Percentiles rank a stretch among this genome's conserved stretches.
These are phyloP conservation scores for Panicum virgatum DNA, from an alignment of 202 grass and related monocot species.

Conservation along the genomic window DNA sequence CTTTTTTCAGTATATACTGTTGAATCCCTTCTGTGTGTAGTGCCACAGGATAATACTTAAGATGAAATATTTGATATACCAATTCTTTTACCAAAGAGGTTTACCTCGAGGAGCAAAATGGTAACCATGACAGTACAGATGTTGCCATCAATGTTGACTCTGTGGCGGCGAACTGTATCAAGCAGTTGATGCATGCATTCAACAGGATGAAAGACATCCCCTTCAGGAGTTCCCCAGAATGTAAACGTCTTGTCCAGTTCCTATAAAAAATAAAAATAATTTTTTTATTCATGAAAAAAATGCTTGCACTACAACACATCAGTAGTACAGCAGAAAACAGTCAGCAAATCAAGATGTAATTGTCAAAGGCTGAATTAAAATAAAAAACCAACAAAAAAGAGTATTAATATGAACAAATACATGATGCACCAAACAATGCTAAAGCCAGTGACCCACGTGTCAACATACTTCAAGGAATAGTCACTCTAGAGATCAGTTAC, in stretches of 20 bases:
- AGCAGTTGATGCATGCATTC: conserved; percentile 98
- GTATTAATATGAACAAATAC: neutral
- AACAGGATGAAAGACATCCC: conserved; percentile 75
- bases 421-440: conserved; percentile 9
- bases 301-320: neutral
- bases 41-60: neutral
- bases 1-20: neutral
- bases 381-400: conserved; percentile 14
- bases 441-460: neutral
- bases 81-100: conserved; percentile 18
- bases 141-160: conserved; percentile 96
- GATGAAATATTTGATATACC: neutral
- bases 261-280: conserved; percentile 44
- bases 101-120: conserved; percentile 97
- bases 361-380: neutral
- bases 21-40: neutral
- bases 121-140: conserved; percentile 97
- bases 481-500: neutral
- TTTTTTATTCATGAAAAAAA: conserved; percentile 35
- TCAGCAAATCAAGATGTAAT: conserved; percentile 11
- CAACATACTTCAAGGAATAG: neutral
- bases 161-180: conserved; percentile 78
- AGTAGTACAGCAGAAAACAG: conserved; percentile 9
- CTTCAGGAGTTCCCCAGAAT: conserved; percentile 89
- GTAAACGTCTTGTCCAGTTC: conserved; percentile 80